phyloP scores from a whole-genome alignment of 805 yeast species.

The Wickerhamomyces tratensis region DNA sequence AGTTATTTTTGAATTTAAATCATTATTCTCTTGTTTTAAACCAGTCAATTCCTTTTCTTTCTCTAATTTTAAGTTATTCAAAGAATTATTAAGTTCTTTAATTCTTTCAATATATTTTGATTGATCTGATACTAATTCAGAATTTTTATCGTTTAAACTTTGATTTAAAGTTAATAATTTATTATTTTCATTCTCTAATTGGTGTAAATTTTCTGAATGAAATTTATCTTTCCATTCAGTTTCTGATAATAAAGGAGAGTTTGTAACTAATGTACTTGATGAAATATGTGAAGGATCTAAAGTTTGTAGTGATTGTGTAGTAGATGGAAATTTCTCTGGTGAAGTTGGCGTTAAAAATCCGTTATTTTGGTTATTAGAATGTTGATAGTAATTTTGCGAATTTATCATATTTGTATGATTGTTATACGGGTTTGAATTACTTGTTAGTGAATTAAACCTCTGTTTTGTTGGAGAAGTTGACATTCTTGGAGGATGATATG shows the following conservation, averaged over 20 bases:
- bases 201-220: conserved; percentile 1
- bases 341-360: not conserved
- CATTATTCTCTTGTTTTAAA: not conserved
- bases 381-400: not conserved
- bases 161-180: conserved; percentile 1
- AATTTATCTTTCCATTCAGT: conserved; percentile 5
- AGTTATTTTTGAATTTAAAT: too few relatives aligned
- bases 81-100: too few relatives aligned
- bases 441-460: not conserved
- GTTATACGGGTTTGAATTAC: not conserved
- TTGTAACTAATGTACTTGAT: not conserved
- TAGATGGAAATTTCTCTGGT: not conserved
- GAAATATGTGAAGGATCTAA: not conserved
- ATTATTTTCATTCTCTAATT: conserved; percentile 6
- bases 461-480: not conserved
- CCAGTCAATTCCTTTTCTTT: too few relatives aligned
- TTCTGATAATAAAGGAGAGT: conserved; percentile 1
- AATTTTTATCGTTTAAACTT: conserved; percentile 6
- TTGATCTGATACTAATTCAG: not conserved
- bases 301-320: not conserved
- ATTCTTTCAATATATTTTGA: too few relatives aligned
- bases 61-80: too few relatives aligned
- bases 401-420: not conserved
- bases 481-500: too few relatives aligned
- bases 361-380: not conserved